Evolutionary conservation across 768 basidiomycete species (phyloP), one percentile per base, ranked within the genome.

Genomic region (Boletus eberwhitei): DNA sequence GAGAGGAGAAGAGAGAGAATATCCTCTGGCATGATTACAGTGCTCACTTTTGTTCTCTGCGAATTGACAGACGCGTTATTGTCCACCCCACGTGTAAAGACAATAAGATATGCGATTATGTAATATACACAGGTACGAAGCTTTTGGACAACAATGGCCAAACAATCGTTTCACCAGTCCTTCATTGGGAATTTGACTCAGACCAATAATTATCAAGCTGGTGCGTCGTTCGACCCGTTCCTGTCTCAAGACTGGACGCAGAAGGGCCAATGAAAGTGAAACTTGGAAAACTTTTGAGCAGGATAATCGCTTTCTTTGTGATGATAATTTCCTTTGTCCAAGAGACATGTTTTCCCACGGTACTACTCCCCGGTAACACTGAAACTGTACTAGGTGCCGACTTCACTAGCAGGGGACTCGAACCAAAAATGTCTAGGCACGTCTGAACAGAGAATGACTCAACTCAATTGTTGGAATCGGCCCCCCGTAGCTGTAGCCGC

Each of bases 11-110:
- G 57, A 47, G 54, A 58, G 39, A 59, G 16, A 38, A 13, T 32
- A 54, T 17, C 49, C 48, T 24, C 48, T 38, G 26, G 2, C 17
- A 47, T 26, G n/a, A 36, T 17, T 9, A 12, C 16, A 21, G 12
- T 4, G 16, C 40, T 47, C 54, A 59, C 58, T 65, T 70, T 68
- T 70, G 64, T 68, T 55, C 43, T 54, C 53, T 52, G 43, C 24
- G 53, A 57, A 55, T 37, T 52, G 57, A 24, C 13, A 9, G 32
- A 17, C 36, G 31, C 26, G 48, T 39, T 63, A 63, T 65, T 68
- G 61, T 70, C 58, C 44, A 52, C 21, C 22, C 41, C 63, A 59
- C 53, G 59, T 57, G 60, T 24, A 45, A 43, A 62, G 55, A 66
- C 64, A 69, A 71, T 69, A 66, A 57, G 48, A 55, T 5, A n/a